These are phyloP conservation scores for Stachybotrys elegans DNA, from an alignment of 2,329 filamentous ascomycete species.

Conservation along the genomic window DNA sequence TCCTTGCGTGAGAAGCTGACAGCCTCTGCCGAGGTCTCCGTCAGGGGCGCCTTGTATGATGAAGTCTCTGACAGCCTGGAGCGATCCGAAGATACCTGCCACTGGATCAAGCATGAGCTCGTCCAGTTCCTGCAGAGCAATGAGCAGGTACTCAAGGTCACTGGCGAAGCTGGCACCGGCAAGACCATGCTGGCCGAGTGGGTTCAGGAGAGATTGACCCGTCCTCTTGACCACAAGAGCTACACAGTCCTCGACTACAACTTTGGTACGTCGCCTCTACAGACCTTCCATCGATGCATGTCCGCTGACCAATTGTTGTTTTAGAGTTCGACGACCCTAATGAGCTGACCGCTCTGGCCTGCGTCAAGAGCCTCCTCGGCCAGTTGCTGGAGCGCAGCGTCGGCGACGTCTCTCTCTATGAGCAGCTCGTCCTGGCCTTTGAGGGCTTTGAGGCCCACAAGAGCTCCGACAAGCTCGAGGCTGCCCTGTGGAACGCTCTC, in stretches of 20 bases:
- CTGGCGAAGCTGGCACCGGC: slow-evolving; percentile 26
- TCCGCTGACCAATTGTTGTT: neutral
- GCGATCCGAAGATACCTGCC: slow-evolving; percentile 32
- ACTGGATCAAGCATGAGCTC: slow-evolving; percentile 30
- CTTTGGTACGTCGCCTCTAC: slow-evolving; percentile 23
- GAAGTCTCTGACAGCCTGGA: slow-evolving; percentile 30
- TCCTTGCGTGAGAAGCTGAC: slow-evolving; percentile 26
- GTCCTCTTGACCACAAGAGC: slow-evolving; percentile 27
- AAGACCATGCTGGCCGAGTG: slow-evolving; percentile 34
- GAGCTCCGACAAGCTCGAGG: slow-evolving; percentile 19
- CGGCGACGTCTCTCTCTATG: slow-evolving; percentile 28
- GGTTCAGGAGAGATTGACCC: slow-evolving; percentile 33
- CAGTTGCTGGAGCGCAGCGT: slow-evolving; percentile 33
- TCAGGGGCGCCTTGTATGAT: slow-evolving; percentile 23
- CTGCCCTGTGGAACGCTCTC: slow-evolving; percentile 27
- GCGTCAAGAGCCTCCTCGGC: slow-evolving; percentile 30
- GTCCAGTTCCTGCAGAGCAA: slow-evolving; percentile 27
- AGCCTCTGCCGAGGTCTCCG: slow-evolving; percentile 18
- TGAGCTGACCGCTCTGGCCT: slow-evolving; percentile 23
- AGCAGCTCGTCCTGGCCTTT: slow-evolving; percentile 22
- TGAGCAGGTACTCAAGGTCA: slow-evolving; percentile 29
- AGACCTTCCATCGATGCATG: neutral
- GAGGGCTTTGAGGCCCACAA: slow-evolving; percentile 16
- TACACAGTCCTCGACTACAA: slow-evolving; percentile 30
- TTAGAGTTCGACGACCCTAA: slow-evolving; percentile 22